Evolutionary conservation across 164 flowering plant species (phyloP).

Genomic region (Chimonanthus praecox): DNA sequence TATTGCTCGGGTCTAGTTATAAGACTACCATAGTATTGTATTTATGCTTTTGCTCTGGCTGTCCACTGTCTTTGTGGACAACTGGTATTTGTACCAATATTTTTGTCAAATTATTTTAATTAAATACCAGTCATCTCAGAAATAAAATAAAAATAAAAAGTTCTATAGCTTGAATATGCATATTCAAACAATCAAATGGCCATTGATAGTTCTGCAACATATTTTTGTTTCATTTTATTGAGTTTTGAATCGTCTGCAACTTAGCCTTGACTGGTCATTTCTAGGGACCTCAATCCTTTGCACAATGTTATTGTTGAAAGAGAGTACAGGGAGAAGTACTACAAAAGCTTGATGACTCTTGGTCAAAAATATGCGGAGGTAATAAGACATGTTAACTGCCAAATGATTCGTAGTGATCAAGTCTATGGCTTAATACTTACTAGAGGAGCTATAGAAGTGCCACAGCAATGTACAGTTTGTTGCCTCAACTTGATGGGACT

Average conservation of each 20-base stretch:
- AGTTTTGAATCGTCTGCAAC: conserved; percentile 13
- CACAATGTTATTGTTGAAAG: conserved; percentile 46
- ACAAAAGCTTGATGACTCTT: conserved; percentile 55
- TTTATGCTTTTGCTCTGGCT: too few relatives aligned
- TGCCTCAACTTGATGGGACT: background rate
- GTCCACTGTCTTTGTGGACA: too few relatives aligned
- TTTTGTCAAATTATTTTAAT: too few relatives aligned
- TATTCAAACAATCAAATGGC: background rate
- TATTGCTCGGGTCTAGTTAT: too few relatives aligned
- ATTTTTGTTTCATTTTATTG: conserved; percentile 13
- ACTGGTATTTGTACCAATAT: too few relatives aligned
- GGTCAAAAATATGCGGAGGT: conserved; percentile 74
- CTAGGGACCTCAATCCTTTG: conserved; percentile 94
- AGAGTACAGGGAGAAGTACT: conserved; percentile 82
- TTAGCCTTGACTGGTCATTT: conserved; percentile 19
- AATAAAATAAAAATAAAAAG: too few relatives aligned
- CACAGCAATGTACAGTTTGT: background rate
- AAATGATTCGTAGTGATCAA: conserved; percentile 5
- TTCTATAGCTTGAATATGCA: too few relatives aligned
- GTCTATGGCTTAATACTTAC: background rate
- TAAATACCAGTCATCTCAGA: too few relatives aligned
- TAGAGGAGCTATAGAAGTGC: background rate
- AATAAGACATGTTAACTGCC: conserved; percentile 6
- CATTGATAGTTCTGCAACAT: conserved; percentile 9
- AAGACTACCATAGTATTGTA: too few relatives aligned